phyloP scores from a whole-genome alignment of 2,329 filamentous ascomycete species.

The Pseudocercospora cruenta region DNA sequence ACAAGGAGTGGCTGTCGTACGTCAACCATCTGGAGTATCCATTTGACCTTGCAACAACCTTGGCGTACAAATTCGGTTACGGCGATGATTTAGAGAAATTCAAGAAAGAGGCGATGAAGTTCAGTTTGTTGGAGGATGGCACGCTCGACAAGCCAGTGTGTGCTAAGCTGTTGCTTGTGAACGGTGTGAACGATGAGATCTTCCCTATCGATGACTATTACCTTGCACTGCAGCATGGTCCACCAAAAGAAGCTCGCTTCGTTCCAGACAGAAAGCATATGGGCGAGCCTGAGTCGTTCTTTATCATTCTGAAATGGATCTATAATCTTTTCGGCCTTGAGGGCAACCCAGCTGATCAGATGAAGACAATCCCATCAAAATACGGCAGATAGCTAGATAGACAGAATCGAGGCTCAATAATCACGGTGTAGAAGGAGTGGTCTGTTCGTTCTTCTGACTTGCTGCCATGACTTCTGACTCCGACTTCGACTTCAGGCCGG shows the following conservation, averaged over 20 bases:
- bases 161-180: conserved; percentile 58
- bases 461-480: neutral
- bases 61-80: conserved; percentile 56
- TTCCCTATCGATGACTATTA: conserved; percentile 66
- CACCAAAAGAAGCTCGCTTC: conserved; percentile 57
- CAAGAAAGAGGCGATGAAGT: conserved; percentile 54
- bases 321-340: conserved; percentile 53
- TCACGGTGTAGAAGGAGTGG: neutral
- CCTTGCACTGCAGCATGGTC: conserved; percentile 56
- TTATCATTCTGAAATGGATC: conserved; percentile 54
- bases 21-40: conserved; percentile 63
- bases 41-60: conserved; percentile 58
- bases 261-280: conserved; percentile 52
- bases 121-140: conserved; percentile 59
- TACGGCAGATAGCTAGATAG: conserved; percentile 13
- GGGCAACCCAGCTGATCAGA: conserved; percentile 46
- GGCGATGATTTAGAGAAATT: conserved; percentile 48
- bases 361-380: conserved; percentile 53
- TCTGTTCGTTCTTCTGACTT: neutral
- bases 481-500: neutral
- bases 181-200: conserved; percentile 63
- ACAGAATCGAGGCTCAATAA: neutral
- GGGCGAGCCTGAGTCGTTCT: conserved; percentile 56
- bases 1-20: conserved; percentile 56
- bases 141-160: conserved; percentile 57